Evolutionary conservation across 805 yeast species (phyloP), one percentile per base, ranked within the genome.

Genomic region (Torulaspora quercuum): DNA sequence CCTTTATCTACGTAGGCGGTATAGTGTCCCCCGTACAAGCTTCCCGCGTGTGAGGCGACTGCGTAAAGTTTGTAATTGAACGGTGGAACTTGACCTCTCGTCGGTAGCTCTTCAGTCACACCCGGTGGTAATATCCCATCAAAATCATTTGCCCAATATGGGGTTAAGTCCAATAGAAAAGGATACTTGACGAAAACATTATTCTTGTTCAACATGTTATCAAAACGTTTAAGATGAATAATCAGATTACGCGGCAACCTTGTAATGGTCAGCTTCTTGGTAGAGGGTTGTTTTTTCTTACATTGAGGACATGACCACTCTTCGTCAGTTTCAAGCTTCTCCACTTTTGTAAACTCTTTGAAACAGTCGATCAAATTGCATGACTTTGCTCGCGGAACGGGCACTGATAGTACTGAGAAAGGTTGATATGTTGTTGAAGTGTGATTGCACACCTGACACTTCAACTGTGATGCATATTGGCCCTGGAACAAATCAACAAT

Each of bases 391-490:
- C 68, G 62, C 0, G 95, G 92, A 17, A 89, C 77, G 0, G 97
- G 96, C 37, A 89, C 65, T 20, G 89, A 77, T 37, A 89, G 65
- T 10, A 80, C 80, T 20, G 89, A 78, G 57, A 85, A 89, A 1
- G 95, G 76, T 50, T 82, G 87, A 55, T 79, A 89, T 0, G 95
- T 85, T 0, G 95, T 86, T 0, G 95, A 86, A 0, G 95, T 84
- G 19, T 68, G 68, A 1, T 70, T 69, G 61, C 97, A 89, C 20
- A 69, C 73, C 30, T 78, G 60, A 60, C 97, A 89, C 49, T 69
- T 73, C 50, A 89, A 66, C 36, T 76, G 80, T n/a, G 94, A 83
- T 32, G 82, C 71, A 51, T 81, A 83, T 60, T 89, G 97, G 1
- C 97, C 97, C 55, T 86, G 95, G 57, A 86, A 86, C 34, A 77